phyloP scores from a whole-genome alignment of 495 filamentous ascomycete species.

The Penicillium fimorum region DNA sequence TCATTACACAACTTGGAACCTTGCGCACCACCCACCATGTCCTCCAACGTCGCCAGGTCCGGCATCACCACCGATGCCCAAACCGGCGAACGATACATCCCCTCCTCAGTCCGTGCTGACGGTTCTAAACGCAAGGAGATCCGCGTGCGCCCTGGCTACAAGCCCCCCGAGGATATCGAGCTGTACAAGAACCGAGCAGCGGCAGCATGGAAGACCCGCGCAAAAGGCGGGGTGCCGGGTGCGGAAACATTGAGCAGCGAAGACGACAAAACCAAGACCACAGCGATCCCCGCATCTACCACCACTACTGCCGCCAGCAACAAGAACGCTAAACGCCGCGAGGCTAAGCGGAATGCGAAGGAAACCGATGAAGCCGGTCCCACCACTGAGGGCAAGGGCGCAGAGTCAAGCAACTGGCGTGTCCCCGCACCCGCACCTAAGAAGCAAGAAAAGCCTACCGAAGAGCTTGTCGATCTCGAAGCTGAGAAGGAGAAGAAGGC shows the following conservation, averaged over 20 bases:
- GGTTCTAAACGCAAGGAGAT: constrained; percentile 89
- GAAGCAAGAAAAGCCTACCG: constrained; percentile 33
- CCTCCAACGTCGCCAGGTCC: constrained; percentile 40
- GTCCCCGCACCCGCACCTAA: constrained; percentile 17
- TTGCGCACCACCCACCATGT: constrained; percentile 18
- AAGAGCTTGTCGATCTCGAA: constrained; percentile 56
- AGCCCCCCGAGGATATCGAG: constrained; percentile 93
- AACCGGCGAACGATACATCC: constrained; percentile 83
- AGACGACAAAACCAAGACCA: constrained; percentile 45
- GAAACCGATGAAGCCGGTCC: constrained; percentile 42
- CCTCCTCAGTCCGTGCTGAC: constrained; percentile 80
- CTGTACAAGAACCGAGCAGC: constrained; percentile 92
- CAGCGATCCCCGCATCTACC: constrained; percentile 2
- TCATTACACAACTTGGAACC: background rate
- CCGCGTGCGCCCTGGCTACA: constrained; percentile 87
- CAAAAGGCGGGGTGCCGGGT: constrained; percentile 75
- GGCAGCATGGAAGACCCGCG: constrained; percentile 79
- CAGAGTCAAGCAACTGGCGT: constrained; percentile 34
- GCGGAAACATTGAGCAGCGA: constrained; percentile 60
- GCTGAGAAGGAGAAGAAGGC: constrained; percentile 90
- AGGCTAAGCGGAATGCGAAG: constrained; percentile 86
- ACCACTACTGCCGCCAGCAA: constrained; percentile 54
- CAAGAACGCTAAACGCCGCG: constrained; percentile 93
- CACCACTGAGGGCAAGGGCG: constrained; percentile 40
- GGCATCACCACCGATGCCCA: constrained; percentile 73